Conservation (phyloP, 192 early-diverging fungal species). For the Chytriomyces sp. region DNA sequence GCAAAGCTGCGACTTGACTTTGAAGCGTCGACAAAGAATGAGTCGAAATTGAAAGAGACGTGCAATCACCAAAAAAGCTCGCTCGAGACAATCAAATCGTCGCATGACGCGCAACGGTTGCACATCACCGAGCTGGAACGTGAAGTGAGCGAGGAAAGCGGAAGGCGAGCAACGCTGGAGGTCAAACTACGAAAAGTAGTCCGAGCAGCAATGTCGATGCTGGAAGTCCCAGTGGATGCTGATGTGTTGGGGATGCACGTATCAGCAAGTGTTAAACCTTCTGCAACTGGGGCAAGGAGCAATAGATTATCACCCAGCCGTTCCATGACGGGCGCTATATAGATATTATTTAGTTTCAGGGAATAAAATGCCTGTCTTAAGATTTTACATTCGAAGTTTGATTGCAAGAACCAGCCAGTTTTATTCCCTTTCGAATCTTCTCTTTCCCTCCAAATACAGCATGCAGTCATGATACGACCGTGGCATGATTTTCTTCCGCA, state of each 20-base stretch:
- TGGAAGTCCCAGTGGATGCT: slow-evolving; percentile 23
- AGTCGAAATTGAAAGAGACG: not conserved
- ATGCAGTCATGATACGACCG: slow-evolving; percentile 75
- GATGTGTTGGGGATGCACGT: not conserved
- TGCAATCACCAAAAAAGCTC: not conserved
- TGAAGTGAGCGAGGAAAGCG: not conserved
- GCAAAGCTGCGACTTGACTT: not conserved
- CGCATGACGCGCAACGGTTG: not conserved
- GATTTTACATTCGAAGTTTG: too few species aligned
- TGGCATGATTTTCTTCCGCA: slow-evolving; percentile 56
- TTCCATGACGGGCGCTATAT: too few species aligned
- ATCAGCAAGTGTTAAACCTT: not conserved
- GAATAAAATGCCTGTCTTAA: too few species aligned
- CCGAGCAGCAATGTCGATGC: not conserved
- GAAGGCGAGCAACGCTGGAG: not conserved
- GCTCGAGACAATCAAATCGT: slow-evolving; percentile 1
- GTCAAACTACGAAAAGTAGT: slow-evolving; percentile 6
- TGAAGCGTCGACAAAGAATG: not conserved
- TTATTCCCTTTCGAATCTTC: slow-evolving; percentile 8
- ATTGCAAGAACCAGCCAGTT: too few species aligned
- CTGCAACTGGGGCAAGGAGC: not conserved
- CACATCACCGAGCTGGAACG: slow-evolving; percentile 3
- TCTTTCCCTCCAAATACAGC: slow-evolving; percentile 32
- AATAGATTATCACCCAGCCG: too few species aligned
- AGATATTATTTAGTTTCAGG: too few species aligned